Evolutionary conservation across 208 protist species (phyloP).

Genomic region (Strigomonas culicis): DNA sequence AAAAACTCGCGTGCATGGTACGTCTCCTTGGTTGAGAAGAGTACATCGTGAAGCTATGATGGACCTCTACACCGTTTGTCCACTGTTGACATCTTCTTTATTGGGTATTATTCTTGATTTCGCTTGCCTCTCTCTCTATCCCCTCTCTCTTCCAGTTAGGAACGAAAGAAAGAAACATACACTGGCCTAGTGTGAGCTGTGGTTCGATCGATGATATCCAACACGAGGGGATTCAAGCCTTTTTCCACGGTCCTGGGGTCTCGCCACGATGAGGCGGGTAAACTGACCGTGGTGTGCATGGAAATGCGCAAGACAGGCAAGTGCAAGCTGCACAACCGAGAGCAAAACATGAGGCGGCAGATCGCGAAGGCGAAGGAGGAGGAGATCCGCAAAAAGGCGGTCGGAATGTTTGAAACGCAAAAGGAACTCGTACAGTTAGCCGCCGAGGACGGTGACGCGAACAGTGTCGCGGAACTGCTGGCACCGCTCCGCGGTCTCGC

Average conservation of each 20-base stretch:
- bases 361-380: constrained; percentile 52
- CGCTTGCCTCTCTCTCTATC: no score
- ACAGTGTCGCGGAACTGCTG: neutral
- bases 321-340: constrained; percentile 38
- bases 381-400: constrained; percentile 62
- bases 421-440: constrained; percentile 40
- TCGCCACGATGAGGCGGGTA: constrained; percentile 28
- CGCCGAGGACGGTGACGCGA: constrained; percentile 9
- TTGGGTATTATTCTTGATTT: no score
- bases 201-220: no score
- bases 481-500: neutral
- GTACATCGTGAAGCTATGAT: no score
- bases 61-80: no score
- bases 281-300: constrained; percentile 38
- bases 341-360: constrained; percentile 32
- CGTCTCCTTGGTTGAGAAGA: no score
- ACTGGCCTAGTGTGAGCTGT: no score
- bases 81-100: no score
- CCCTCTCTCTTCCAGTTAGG: no score
- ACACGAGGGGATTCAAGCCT: no score
- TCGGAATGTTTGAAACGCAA: constrained; percentile 49
- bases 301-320: constrained; percentile 23
- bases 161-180: no score
- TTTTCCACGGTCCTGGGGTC: constrained; percentile 31
- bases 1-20: no score